A percentile compares a stretch with the other conserved stretches of the same genome.
These are phyloP conservation scores for Lyophyllum decastes DNA, from an alignment of 768 basidiomycete species.

Conservation along the genomic window DNA sequence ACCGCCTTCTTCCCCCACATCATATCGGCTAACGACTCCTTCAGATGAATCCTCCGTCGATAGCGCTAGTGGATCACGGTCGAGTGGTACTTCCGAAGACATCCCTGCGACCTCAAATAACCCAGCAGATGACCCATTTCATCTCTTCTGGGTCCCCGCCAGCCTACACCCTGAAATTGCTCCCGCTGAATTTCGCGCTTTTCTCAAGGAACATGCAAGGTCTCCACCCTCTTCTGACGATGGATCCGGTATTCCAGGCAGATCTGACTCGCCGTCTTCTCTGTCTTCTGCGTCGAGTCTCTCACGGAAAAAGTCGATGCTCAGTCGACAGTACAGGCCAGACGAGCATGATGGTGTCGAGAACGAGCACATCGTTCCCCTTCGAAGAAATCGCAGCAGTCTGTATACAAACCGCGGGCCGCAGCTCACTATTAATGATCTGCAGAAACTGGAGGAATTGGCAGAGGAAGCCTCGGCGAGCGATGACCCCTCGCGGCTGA, in stretches of 20 bases:
- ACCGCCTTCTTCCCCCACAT: constrained; percentile 58
- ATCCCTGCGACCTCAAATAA: constrained; percentile 30
- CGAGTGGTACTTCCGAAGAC: constrained; percentile 24
- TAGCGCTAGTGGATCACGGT: constrained; percentile 24
- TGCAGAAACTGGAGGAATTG: constrained; percentile 92
- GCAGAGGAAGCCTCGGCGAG: constrained; percentile 87
- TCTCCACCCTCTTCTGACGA: constrained; percentile 55
- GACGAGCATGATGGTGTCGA: constrained; percentile 75
- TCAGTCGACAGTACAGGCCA: constrained; percentile 91
- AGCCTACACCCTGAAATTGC: constrained; percentile 96
- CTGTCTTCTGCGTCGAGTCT: constrained; percentile 48
- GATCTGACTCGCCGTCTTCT: constrained; percentile 48
- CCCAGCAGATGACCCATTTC: constrained; percentile 74
- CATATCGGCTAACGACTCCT: constrained; percentile 46
- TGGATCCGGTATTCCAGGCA: constrained; percentile 30
- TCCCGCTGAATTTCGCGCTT: constrained; percentile 92
- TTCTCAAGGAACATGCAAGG: constrained; percentile 91
- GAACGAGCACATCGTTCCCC: constrained; percentile 63
- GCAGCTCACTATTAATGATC: constrained; percentile 88
- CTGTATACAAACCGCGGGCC: constrained; percentile 70
- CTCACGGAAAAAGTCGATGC: constrained; percentile 90
- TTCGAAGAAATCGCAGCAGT: constrained; percentile 69
- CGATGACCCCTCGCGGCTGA: constrained; percentile 79
- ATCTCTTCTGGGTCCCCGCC: constrained; percentile 99
- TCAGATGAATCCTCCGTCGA: constrained; percentile 25